Percentiles rank a stretch among this genome's conserved stretches.
These are phyloP conservation scores for Solanum dulcamara DNA, from an alignment of 257 asterid species.

Conservation along the genomic window DNA sequence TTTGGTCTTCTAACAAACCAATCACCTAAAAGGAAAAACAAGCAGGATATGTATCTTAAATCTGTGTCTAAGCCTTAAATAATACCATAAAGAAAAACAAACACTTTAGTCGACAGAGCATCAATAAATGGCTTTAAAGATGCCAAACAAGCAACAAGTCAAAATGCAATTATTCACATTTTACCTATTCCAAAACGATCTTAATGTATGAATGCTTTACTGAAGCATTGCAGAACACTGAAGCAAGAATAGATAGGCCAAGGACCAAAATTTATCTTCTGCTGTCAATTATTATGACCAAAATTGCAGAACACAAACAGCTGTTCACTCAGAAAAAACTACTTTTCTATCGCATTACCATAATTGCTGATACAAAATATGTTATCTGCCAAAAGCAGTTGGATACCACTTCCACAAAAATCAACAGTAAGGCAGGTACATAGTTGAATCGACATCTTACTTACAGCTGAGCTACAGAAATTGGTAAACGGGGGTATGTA, in stretches of 20 bases:
- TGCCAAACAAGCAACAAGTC: not conserved
- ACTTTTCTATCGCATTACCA: not conserved
- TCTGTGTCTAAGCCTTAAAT: not conserved
- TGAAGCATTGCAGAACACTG: too few species aligned
- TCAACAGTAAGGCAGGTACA: not conserved
- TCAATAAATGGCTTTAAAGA: not conserved
- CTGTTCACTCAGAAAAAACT: not conserved
- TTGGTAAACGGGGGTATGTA: slow-evolving; percentile 14
- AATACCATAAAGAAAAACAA: not conserved
- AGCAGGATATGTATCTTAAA: not conserved
- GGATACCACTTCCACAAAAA: not conserved
- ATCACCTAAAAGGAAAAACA: not conserved
- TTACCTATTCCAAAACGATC: not conserved
- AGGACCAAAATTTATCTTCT: not conserved
- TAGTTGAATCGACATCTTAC: not conserved
- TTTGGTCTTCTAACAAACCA: not conserved
- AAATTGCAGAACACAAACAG: not conserved
- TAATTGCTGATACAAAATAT: not conserved
- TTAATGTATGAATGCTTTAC: too few species aligned
- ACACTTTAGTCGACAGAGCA: not conserved
- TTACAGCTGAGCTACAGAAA: slow-evolving; percentile 3
- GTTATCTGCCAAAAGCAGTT: not conserved
- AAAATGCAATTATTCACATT: not conserved
- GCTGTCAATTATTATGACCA: not conserved
- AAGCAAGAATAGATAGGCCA: not conserved